Base-by-base conservation (phyloP, 192 early-diverging fungal species). In the Chytriomyces hyalinus region DNA sequence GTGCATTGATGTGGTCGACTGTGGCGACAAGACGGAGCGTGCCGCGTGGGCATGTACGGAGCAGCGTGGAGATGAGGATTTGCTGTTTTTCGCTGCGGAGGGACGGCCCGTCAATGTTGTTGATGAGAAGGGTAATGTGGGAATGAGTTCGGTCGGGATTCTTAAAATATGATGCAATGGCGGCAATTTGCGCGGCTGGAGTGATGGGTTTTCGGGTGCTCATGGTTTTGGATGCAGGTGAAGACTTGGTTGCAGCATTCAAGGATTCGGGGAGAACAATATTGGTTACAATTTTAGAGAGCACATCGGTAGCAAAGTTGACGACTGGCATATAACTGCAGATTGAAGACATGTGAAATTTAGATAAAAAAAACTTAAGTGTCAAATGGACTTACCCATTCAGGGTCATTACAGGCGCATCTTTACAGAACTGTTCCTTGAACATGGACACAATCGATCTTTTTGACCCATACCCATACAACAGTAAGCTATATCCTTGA, bases 401-500 rank as follows among this genome's bases (percentile, higher is more conserved):
- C 62, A 98, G 86, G 17, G 93, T 89, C 10, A 94, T 84, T 0
- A 93, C 83, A 0, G 92, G 93, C 17, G 82, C 85, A 49, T 91
- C 87, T 0, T 76, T 20, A 51, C 61, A 74, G 20, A 9, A 79
- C 5, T 85, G 75, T 0, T 80, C 80, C 5, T 90, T 92, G 84
- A 99, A 96, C 49, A 85, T 70, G 61, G 89, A 92, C 48, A 98
- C 78, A n/a, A 99, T 70, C 5, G 82, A 81, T 5, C 91, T 90
- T 80, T 99, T 99, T 9, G 96, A 97, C 0, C 97, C 97, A 78
- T 91, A 97, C 0, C 97, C 97, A 77, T 95, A 97, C 57, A 97
- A 92, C 0, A 96, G 73, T 6, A 99, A 83, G 74, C 93, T 97
- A 80, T 96, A 99, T 0, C 94, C 95, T 11, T 85, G 84, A 4